These are phyloP conservation scores for Penicillium bialowiezense DNA, from an alignment of 495 filamentous ascomycete species.

Conservation along the genomic window DNA sequence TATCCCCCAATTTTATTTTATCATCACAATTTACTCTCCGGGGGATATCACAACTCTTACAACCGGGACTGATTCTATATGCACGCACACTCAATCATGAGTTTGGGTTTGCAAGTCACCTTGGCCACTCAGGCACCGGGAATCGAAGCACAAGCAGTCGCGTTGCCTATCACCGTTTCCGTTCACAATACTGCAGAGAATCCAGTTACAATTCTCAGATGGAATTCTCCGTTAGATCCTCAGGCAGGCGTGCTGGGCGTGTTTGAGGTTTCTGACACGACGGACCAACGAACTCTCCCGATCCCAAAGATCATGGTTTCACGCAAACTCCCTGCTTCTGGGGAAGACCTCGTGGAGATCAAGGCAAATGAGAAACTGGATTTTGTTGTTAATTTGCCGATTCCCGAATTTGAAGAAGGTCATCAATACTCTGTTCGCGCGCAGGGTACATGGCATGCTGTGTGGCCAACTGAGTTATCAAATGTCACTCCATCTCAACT, in stretches of 20 bases:
- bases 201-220: conserved; percentile 47
- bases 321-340: conserved; percentile 41
- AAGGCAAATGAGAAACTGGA: conserved; percentile 19
- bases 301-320: conserved; percentile 42
- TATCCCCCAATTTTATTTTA: not conserved
- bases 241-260: conserved; percentile 45
- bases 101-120: conserved; percentile 19
- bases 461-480: conserved; percentile 23
- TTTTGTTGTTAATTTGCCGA: conserved; percentile 12
- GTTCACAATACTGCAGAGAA: conserved; percentile 39
- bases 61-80: not conserved
- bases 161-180: conserved; percentile 25
- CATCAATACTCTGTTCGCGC: conserved; percentile 29
- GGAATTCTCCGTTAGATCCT: conserved; percentile 49
- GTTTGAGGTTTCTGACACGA: conserved; percentile 38
- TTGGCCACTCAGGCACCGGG: conserved; percentile 12
- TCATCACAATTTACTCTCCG: not conserved
- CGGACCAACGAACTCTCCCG: conserved; percentile 25
- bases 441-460: conserved; percentile 30
- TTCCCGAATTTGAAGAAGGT: conserved; percentile 15
- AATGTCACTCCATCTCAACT: conserved; percentile 23
- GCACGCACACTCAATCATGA: conserved; percentile 6
- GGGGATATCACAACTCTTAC: not conserved
- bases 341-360: conserved; percentile 43
- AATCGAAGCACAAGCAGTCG: conserved; percentile 12